Evolutionary conservation across 23 red algal species (phyloP).

Genomic region (Chondrus crispus): DNA sequence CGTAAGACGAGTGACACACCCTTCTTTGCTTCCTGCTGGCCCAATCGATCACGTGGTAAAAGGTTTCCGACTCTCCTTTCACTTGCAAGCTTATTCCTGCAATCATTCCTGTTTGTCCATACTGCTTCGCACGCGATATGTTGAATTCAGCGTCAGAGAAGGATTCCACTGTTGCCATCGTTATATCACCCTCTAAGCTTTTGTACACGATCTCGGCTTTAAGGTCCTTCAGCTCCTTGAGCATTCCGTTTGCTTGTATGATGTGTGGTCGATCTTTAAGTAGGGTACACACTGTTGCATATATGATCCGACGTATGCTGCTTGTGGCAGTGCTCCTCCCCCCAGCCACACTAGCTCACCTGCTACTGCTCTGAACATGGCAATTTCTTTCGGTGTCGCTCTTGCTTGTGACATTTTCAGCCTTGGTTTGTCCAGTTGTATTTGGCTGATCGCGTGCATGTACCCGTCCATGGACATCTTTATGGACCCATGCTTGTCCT

Average conservation of each 20-base stretch:
- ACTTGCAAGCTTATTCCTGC: not conserved
- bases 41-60: slow-evolving; percentile 20
- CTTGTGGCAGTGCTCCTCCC: slow-evolving; percentile 11
- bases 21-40: slow-evolving; percentile 3
- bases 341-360: slow-evolving; percentile 19
- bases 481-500: not conserved
- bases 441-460: not conserved
- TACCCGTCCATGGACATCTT: not conserved
- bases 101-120: not conserved
- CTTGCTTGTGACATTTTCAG: not conserved
- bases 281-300: not conserved
- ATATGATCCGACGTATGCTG: not conserved
- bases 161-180: not conserved
- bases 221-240: not conserved
- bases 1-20: not conserved
- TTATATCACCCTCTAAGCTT: not conserved
- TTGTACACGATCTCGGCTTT: not conserved
- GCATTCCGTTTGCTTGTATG: not conserved
- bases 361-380: not conserved
- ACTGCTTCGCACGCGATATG: not conserved
- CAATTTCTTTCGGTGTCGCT: not conserved
- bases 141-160: slow-evolving; percentile 13
- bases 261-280: not conserved
- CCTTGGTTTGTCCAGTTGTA: not conserved
- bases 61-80: not conserved